phyloP scores from a whole-genome alignment of 768 basidiomycete genomes.

The Hysterangium stoloniferum region DNA sequence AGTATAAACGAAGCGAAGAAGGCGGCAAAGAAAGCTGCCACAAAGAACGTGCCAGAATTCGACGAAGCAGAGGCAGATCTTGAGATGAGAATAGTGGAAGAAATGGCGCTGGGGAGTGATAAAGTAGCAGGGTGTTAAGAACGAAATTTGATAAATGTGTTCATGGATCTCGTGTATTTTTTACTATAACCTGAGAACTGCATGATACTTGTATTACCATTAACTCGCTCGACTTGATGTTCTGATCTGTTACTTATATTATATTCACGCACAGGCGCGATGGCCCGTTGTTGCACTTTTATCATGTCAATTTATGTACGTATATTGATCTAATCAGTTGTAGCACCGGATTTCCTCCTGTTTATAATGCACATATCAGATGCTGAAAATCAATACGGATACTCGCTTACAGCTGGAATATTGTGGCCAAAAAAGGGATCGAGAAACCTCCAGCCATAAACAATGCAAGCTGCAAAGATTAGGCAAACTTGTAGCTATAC shows the following conservation, averaged over 20 bases:
- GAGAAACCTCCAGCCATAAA: conserved; percentile 52
- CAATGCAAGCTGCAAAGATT: conserved; percentile 21
- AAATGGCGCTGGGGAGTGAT: not conserved
- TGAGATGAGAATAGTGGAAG: conserved; percentile 7
- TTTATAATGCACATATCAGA: not conserved
- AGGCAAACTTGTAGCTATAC: not conserved
- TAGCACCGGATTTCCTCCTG: conserved; percentile 39
- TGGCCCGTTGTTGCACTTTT: no score
- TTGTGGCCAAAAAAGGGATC: conserved; percentile 58
- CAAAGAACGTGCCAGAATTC: conserved; percentile 16
- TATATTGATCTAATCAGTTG: no score
- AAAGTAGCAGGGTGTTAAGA: not conserved
- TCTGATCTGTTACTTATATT: no score
- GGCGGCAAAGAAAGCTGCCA: conserved; percentile 29
- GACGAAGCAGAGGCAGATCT: conserved; percentile 14
- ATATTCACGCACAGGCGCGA: no score
- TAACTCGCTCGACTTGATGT: no score
- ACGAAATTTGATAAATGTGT: not conserved
- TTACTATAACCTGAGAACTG: no score
- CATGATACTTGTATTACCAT: no score
- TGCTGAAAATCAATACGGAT: not conserved
- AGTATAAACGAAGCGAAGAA: conserved; percentile 26
- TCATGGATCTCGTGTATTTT: not conserved
- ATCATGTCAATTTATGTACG: no score
- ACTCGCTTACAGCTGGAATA: conserved; percentile 54